Conservation (phyloP, 2,329 filamentous ascomycete genomes). For the Epichloe sp. region DNA sequence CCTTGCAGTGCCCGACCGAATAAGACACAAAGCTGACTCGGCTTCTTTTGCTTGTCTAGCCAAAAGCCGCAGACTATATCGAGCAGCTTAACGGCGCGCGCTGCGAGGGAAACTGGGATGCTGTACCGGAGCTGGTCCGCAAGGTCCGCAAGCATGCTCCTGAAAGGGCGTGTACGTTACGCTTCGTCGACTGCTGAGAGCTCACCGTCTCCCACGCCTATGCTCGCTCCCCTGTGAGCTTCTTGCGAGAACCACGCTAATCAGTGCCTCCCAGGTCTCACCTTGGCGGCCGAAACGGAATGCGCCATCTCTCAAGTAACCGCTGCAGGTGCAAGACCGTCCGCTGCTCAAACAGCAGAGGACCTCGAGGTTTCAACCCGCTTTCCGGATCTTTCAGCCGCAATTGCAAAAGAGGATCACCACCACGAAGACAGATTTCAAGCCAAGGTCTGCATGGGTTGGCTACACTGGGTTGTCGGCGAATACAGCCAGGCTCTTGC, state of each 20-base stretch:
- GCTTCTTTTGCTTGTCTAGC: constrained; percentile 21
- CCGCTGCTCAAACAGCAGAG: constrained; percentile 27
- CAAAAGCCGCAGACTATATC: constrained; percentile 75
- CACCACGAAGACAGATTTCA: constrained; percentile 54
- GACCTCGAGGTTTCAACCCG: constrained; percentile 32
- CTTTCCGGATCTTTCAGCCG: constrained; percentile 37
- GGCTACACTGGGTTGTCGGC: constrained; percentile 67
- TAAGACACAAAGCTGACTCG: constrained; percentile 4
- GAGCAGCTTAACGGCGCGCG: constrained; percentile 72
- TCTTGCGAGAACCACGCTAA: background rate
- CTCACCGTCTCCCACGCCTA: background rate
- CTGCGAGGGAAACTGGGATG: constrained; percentile 76
- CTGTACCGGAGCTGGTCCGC: constrained; percentile 75
- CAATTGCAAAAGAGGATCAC: constrained; percentile 43
- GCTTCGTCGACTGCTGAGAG: background rate
- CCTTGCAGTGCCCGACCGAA: background rate
- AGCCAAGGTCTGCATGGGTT: constrained; percentile 69
- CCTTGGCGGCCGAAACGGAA: constrained; percentile 58
- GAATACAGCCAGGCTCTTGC: constrained; percentile 51
- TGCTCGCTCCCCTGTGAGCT: background rate
- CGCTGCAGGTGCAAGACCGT: constrained; percentile 24
- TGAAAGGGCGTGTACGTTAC: constrained; percentile 60
- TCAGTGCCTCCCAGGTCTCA: constrained; percentile 39
- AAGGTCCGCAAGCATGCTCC: constrained; percentile 93
- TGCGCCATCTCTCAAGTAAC: constrained; percentile 45